phyloP scores from a whole-genome alignment of 192 early-diverging fungal genomes.

The Coemansia sp. region DNA sequence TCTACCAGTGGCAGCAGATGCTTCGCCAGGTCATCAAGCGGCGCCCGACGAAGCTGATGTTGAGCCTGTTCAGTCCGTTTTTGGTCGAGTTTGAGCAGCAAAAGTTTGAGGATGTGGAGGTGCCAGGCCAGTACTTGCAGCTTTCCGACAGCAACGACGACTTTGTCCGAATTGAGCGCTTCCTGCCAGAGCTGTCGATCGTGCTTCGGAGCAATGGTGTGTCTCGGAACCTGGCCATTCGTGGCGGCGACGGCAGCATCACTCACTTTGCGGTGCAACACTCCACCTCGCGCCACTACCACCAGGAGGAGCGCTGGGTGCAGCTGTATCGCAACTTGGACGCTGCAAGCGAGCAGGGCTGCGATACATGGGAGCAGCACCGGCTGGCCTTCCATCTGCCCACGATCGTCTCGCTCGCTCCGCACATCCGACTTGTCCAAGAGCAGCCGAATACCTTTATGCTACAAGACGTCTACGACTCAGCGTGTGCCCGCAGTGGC shows the following conservation, averaged over 20 bases:
- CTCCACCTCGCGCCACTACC: slow-evolving; percentile 81
- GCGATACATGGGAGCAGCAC: slow-evolving; percentile 75
- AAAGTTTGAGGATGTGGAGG: slow-evolving; percentile 98
- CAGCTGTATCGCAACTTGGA: slow-evolving; percentile 95
- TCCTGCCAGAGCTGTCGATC: slow-evolving; percentile 87
- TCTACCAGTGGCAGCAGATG: slow-evolving; percentile 92
- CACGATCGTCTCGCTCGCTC: slow-evolving; percentile 87
- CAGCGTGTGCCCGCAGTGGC: slow-evolving; percentile 69
- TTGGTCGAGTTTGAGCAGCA: slow-evolving; percentile 98
- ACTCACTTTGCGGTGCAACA: slow-evolving; percentile 94
- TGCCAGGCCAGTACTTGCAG: slow-evolving; percentile 95
- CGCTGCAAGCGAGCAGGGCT: slow-evolving; percentile 67
- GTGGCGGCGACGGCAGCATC: slow-evolving; percentile 86
- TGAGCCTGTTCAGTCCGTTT: slow-evolving; percentile 88
- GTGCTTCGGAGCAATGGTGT: slow-evolving; percentile 73
- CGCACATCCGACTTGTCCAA: slow-evolving; percentile 87
- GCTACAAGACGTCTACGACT: slow-evolving; percentile 92
- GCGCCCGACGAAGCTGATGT: slow-evolving; percentile 76
- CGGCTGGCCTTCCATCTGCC: slow-evolving; percentile 83
- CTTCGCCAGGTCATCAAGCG: slow-evolving; percentile 83
- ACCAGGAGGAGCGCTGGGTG: slow-evolving; percentile 92
- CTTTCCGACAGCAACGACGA: slow-evolving; percentile 80
- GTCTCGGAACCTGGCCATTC: slow-evolving; percentile 77
- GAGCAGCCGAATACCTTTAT: slow-evolving; percentile 88
- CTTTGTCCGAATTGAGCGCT: slow-evolving; percentile 94